Base-by-base conservation (phyloP, 1,284 basidiomycete genomes). In the Microbotryum violaceum region DNA sequence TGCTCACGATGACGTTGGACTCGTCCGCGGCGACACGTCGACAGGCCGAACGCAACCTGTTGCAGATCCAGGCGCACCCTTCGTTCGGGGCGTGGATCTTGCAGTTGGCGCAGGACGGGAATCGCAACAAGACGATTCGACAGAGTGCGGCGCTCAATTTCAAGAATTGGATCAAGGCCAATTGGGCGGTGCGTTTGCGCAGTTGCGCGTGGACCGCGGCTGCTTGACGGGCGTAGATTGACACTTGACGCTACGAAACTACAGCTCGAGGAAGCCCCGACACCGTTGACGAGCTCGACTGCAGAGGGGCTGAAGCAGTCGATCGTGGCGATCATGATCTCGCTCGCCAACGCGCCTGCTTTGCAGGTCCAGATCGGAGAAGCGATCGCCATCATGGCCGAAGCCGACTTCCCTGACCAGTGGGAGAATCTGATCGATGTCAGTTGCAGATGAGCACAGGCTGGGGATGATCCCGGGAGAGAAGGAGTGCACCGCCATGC, bases 361-460 rank as follows among this genome's bases (percentile, higher is more conserved):
- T 68, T 80, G 16, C 78, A 80, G 66, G 84, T 86, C 4, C 91
- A 96, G 76, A 82, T 96, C 33, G 91, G 90, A 27, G 91, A 96
- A 76, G 83, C 89, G 8, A 85, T 96, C 47, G 85, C 91, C 14
- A 81, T 91, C 64, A 86, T 96, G 72, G 91, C 92, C 8, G 83
- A 86, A 61, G 79, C 84, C 37, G 92, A 96, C 77, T 97, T 96
- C 74, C 92, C 91, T 10, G 76, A 80, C 23, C 82, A 83, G 66
- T 97, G 92, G 92, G 80, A 83, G 33, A 83, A 86, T 75, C 81
- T 96, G 61, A 85, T 93, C 69, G 86, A 90, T 77, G 90, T 91
- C 73, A 71, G 88, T 76, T 74, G 57, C n/a, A 20, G 53, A 20
- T 16, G 12, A 10, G 48, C 27, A 51, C 8, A n/a, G 16, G n/a